Evolutionary conservation across 306 rosid genomes (phyloP).

Genomic region (Comarum palustre): DNA sequence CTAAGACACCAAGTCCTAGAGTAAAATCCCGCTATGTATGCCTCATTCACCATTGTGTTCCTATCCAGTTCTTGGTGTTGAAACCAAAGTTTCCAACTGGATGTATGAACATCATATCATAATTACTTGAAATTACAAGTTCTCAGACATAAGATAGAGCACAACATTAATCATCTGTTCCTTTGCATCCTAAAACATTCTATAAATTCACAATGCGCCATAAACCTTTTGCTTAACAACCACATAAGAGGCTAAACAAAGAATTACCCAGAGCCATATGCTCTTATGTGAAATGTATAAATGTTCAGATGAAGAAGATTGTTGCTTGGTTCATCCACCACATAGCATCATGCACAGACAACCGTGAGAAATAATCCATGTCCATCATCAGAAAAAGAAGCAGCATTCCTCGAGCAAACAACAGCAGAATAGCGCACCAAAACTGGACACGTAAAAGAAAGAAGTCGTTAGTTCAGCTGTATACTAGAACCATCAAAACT

Average conservation of each 20-base stretch:
- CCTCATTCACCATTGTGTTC: neutral
- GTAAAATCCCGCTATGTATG: neutral
- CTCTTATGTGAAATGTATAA: neutral
- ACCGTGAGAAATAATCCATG: conserved; percentile 21
- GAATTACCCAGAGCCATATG: neutral
- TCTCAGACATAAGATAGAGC: neutral
- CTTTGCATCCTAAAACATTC: neutral
- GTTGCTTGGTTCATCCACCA: neutral
- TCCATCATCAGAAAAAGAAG: conserved; percentile 31
- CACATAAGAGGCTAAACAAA: conserved; percentile 22
- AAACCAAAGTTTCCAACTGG: neutral
- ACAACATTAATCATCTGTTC: neutral
- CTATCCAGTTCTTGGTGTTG: neutral
- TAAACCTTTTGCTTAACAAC: conserved; percentile 25
- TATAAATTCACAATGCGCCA: conserved; percentile 5
- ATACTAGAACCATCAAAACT: neutral
- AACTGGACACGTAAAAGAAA: conserved; percentile 46
- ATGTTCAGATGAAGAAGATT: neutral
- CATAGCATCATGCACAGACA: conserved; percentile 31
- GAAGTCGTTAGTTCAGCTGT: conserved; percentile 10
- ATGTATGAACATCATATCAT: neutral
- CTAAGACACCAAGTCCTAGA: neutral
- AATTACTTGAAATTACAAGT: neutral
- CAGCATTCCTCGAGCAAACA: conserved; percentile 82
- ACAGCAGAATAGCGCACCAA: conserved; percentile 82